phyloP scores from a whole-genome alignment of 169 alveolate species.

The Plasmodium inui region DNA sequence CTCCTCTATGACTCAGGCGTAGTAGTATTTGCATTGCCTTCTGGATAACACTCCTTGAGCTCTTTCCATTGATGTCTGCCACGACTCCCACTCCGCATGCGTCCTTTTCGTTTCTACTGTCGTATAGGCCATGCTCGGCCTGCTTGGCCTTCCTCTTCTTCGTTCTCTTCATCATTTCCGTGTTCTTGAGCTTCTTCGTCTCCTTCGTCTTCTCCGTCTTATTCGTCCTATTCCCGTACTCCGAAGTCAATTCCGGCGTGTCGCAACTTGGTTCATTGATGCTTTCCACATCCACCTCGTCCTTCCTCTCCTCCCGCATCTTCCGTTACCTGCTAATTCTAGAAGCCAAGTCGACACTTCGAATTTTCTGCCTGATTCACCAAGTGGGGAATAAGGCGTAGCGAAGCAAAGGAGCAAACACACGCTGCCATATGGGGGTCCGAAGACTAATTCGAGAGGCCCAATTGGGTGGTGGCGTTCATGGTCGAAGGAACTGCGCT shows the following conservation, averaged over 20 bases:
- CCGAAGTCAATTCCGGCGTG: neutral
- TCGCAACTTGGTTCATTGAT: neutral
- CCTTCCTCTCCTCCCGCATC: neutral
- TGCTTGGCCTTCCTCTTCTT: neutral
- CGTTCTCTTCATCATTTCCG: neutral
- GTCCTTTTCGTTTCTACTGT: slow-evolving; percentile 78
- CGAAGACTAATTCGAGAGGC: neutral
- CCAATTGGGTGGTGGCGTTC: neutral
- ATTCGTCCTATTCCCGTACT: neutral
- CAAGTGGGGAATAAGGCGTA: neutral
- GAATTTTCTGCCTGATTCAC: neutral
- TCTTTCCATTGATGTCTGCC: slow-evolving; percentile 76
- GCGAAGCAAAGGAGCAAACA: neutral
- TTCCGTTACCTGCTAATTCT: neutral
- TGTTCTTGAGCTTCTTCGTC: neutral
- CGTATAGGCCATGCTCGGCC: slow-evolving; percentile 76
- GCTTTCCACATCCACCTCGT: neutral
- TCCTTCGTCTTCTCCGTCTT: slow-evolving; percentile 2
- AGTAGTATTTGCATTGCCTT: slow-evolving; percentile 79
- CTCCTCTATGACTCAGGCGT: slow-evolving; percentile 82
- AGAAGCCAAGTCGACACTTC: neutral
- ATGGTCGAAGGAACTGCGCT: neutral
- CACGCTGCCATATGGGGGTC: neutral
- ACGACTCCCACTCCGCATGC: slow-evolving; percentile 86
- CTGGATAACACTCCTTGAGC: slow-evolving; percentile 77